A percentile compares a stretch with the other conserved stretches of the same genome.
Evolutionary conservation across 148 eudicot species (phyloP).

Genomic region (Simmondsia chinensis): DNA sequence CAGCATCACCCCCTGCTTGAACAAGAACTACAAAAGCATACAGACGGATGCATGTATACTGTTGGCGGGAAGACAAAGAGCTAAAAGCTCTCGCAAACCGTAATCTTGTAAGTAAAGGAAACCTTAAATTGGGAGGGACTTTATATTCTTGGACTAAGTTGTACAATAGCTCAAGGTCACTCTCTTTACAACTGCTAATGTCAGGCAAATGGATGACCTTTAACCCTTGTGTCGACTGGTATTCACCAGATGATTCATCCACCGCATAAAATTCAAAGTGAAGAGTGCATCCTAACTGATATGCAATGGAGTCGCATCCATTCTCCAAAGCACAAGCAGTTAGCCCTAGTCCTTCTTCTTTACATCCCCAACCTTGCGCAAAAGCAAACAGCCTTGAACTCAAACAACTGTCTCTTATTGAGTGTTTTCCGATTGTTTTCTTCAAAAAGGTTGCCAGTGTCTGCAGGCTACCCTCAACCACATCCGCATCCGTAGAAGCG

Average conservation of each 20-base stretch:
- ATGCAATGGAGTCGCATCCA: conserved; percentile 55
- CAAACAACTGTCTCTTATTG: conserved; percentile 68
- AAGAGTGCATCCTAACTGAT: conserved; percentile 70
- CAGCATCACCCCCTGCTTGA: conserved; percentile 82
- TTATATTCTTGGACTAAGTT: conserved; percentile 52
- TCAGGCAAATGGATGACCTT: conserved; percentile 72
- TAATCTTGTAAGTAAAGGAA: conserved; percentile 76
- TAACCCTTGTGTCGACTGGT: conserved; percentile 43
- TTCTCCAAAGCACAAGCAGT: conserved; percentile 74
- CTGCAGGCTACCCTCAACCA: conserved; percentile 90
- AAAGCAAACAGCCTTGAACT: conserved; percentile 76
- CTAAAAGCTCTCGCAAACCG: conserved; percentile 89
- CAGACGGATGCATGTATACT: conserved; percentile 78
- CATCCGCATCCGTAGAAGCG: conserved; percentile 86
- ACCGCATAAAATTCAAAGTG: conserved; percentile 87
- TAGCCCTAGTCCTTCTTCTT: conserved; percentile 96
- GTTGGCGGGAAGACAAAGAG: conserved; percentile 60
- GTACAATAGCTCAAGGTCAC: conserved; percentile 72
- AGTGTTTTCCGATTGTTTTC: conserved; percentile 77
- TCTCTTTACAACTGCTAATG: conserved; percentile 34
- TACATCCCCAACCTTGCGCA: conserved; percentile 99
- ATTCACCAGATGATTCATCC: conserved; percentile 33
- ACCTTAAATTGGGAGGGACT: conserved; percentile 71
- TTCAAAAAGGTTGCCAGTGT: conserved; percentile 82
- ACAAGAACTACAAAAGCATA: conserved; percentile 87